Conservation (phyloP, 1,284 basidiomycete species). For the Boletus semigastroideus region DNA sequence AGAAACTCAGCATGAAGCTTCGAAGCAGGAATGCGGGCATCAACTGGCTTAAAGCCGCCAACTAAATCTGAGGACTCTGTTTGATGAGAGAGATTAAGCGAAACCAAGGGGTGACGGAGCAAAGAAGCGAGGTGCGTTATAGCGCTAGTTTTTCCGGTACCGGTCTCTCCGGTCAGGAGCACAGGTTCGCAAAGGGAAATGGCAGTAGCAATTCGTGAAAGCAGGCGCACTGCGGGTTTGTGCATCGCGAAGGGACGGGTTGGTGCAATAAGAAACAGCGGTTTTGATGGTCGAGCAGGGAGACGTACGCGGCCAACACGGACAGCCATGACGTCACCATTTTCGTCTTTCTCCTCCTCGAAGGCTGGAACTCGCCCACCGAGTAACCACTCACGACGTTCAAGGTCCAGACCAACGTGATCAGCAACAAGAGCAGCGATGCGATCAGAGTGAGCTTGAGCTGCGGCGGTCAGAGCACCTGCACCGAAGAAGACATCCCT, state of each 20-base stretch:
- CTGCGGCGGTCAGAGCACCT: constrained; percentile 53
- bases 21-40: constrained; percentile 77
- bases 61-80: constrained; percentile 94
- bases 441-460: constrained; percentile 49
- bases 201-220: constrained; percentile 81
- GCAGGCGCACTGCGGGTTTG: constrained; percentile 76
- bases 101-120: constrained; percentile 78
- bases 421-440: constrained; percentile 58
- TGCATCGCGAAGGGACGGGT: constrained; percentile 86
- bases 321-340: constrained; percentile 57
- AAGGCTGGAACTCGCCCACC: constrained; percentile 66
- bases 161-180: constrained; percentile 95
- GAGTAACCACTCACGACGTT: constrained; percentile 57
- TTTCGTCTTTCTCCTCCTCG: constrained; percentile 63
- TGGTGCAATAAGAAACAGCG: constrained; percentile 34
- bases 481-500: constrained; percentile 91
- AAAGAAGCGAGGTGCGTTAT: constrained; percentile 86
- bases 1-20: constrained; percentile 78
- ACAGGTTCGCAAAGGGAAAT: constrained; percentile 81
- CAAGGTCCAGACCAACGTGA: constrained; percentile 65
- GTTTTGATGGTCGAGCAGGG: constrained; percentile 41
- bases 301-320: constrained; percentile 59
- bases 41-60: constrained; percentile 95
- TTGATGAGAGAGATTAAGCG: constrained; percentile 95
- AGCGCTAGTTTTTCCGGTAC: constrained; percentile 96